Evolutionary conservation across 176 grass and related monocot species (phyloP).

Genomic region (Secale cereale): DNA sequence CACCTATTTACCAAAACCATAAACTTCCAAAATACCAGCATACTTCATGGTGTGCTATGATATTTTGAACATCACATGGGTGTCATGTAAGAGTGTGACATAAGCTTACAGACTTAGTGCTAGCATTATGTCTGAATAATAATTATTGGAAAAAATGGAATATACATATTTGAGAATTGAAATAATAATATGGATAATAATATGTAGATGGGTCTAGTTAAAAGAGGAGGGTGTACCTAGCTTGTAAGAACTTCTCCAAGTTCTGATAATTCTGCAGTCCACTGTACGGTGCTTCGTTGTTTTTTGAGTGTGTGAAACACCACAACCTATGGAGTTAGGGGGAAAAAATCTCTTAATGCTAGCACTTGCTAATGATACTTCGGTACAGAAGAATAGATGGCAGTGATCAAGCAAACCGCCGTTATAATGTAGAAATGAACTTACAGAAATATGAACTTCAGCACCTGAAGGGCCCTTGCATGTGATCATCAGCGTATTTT

Average conservation of each 20-base stretch:
- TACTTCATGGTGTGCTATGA: background rate
- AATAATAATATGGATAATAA: background rate
- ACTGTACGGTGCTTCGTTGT: background rate
- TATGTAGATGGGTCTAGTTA: background rate
- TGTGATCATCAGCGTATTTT: too few relatives aligned
- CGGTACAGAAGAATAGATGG: too few relatives aligned
- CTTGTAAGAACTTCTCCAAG: background rate
- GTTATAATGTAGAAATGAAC: too few relatives aligned
- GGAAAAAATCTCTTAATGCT: too few relatives aligned
- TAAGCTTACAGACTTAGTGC: background rate
- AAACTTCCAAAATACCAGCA: background rate
- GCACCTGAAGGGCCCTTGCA: too few relatives aligned
- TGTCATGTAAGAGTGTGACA: background rate
- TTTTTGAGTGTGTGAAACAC: too few relatives aligned
- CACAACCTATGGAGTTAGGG: too few relatives aligned
- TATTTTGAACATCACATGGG: background rate
- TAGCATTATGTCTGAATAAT: background rate
- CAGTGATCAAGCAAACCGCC: too few relatives aligned
- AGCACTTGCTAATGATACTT: too few relatives aligned
- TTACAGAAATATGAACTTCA: too few relatives aligned
- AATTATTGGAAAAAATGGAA: background rate
- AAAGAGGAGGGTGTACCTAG: background rate
- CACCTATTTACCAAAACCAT: too few relatives aligned
- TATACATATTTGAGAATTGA: background rate
- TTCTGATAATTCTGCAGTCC: background rate